phyloP scores from a whole-genome alignment of 805 yeast species.

The Cephaloascus albidus region DNA sequence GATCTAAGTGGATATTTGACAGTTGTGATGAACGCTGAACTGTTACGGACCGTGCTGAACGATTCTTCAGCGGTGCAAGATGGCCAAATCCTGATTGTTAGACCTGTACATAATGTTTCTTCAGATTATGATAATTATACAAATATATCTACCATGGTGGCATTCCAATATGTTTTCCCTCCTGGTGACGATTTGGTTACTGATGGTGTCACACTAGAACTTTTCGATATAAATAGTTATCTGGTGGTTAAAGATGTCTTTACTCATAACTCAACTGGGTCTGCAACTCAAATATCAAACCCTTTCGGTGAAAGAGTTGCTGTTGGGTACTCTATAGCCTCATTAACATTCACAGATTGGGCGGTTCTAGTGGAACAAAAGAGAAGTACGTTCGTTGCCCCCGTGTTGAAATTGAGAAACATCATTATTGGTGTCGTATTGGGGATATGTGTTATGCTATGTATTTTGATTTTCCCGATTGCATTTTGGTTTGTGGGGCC shows the following conservation, averaged over 20 bases:
- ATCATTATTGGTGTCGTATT: conserved; percentile 73
- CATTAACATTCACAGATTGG: conserved; percentile 44
- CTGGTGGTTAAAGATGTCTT: neutral
- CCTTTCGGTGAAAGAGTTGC: conserved; percentile 34
- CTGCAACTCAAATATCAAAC: conserved; percentile 12
- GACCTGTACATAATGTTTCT: neutral
- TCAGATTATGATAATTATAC: conserved; percentile 2
- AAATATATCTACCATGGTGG: conserved; percentile 19
- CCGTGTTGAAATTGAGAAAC: conserved; percentile 50
- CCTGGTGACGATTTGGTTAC: neutral
- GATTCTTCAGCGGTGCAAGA: conserved; percentile 7
- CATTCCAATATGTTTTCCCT: conserved; percentile 3
- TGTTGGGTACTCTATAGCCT: conserved; percentile 43
- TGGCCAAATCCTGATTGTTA: neutral
- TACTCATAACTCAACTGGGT: neutral
- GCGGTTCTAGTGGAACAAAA: conserved; percentile 64
- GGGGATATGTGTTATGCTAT: conserved; percentile 68
- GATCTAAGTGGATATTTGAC: conserved; percentile 65
- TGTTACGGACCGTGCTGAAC: conserved; percentile 27
- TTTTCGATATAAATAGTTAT: neutral
- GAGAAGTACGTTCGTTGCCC: conserved; percentile 47
- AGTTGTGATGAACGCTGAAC: conserved; percentile 39
- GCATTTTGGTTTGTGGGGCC: conserved; percentile 84
- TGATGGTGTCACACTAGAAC: neutral
- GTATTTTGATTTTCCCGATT: conserved; percentile 69